phyloP scores from a whole-genome alignment of 208 protist genomes.

The Trypanosomatidae sp. region DNA sequence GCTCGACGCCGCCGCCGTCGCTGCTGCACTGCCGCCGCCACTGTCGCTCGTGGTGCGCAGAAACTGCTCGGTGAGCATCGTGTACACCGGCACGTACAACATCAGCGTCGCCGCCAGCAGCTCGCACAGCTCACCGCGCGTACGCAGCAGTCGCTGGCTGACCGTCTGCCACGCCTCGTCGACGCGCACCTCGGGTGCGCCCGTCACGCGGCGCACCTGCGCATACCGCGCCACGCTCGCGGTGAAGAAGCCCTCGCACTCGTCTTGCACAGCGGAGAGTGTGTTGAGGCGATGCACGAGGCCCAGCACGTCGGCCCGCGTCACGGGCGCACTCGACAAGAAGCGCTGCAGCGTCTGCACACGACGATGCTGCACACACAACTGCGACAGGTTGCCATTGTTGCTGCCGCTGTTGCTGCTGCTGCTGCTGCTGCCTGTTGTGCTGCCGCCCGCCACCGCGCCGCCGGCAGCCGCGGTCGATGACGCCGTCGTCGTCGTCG shows the following conservation, averaged over 20 bases:
- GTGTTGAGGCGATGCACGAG: conserved; percentile 10
- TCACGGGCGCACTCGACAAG: conserved; percentile 3
- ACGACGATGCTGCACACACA: no score
- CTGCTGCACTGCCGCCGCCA: no score
- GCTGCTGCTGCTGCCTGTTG: no score
- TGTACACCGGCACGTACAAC: not conserved
- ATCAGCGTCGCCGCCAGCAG: conserved; percentile 3
- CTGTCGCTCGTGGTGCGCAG: conserved; percentile 1
- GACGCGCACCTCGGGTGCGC: conserved; percentile 9
- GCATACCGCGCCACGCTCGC: conserved; percentile 10
- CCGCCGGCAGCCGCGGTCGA: no score
- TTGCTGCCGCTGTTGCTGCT: no score
- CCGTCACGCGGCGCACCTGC: conserved; percentile 19
- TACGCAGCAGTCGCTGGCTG: no score
- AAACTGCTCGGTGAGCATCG: not conserved
- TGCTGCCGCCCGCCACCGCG: no score
- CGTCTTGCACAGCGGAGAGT: conserved; percentile 4
- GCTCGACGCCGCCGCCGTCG: conserved; percentile 5
- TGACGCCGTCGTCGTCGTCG: no score
- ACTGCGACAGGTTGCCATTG: no score
- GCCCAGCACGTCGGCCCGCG: conserved; percentile 6
- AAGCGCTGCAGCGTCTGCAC: conserved; percentile 7
- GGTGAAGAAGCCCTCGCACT: conserved; percentile 1
- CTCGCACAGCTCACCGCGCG: not conserved
- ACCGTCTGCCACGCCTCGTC: conserved; percentile 3